phyloP scores from a whole-genome alignment of 495 filamentous ascomycete genomes.

The Penicillium desertorum region DNA sequence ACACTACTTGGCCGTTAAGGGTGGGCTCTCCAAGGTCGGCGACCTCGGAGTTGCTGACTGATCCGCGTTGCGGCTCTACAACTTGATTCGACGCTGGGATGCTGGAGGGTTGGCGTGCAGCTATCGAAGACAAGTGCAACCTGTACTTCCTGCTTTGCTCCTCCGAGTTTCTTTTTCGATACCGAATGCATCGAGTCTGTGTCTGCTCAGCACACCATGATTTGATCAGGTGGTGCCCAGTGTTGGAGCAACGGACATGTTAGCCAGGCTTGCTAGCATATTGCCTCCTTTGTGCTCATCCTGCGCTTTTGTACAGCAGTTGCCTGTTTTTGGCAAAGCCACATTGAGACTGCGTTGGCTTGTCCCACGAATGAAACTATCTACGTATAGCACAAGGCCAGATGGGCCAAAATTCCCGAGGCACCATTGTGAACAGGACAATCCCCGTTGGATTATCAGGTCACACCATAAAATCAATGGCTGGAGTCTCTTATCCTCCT shows the following conservation, averaged over 20 bases:
- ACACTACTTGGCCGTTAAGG: conserved; percentile 3
- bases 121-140: conserved; percentile 11
- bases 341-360: conserved; percentile 6
- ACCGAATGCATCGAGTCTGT: not conserved
- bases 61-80: conserved; percentile 26
- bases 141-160: not conserved
- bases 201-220: not conserved
- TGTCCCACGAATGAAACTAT: conserved; percentile 24
- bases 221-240: conserved; percentile 5
- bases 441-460: conserved; percentile 4
- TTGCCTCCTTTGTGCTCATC: not conserved
- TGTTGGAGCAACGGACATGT: not conserved
- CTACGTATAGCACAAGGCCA: conserved; percentile 31
- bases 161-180: not conserved
- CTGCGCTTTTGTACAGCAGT: conserved; percentile 6
- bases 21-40: conserved; percentile 1
- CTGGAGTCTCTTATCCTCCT: not conserved
- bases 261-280: conserved; percentile 1
- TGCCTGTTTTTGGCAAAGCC: conserved; percentile 12
- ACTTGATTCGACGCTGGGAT: conserved; percentile 18
- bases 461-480: conserved; percentile 8
- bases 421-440: conserved; percentile 3
- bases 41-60: conserved; percentile 5
- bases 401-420: conserved; percentile 9
- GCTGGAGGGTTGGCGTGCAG: conserved; percentile 8